A percentile compares a stretch with the other conserved stretches of the same genome.
Conservation (phyloP, 225 moss, liverwort and hornwort species). For the Physcomitrellopsis africana region DNA sequence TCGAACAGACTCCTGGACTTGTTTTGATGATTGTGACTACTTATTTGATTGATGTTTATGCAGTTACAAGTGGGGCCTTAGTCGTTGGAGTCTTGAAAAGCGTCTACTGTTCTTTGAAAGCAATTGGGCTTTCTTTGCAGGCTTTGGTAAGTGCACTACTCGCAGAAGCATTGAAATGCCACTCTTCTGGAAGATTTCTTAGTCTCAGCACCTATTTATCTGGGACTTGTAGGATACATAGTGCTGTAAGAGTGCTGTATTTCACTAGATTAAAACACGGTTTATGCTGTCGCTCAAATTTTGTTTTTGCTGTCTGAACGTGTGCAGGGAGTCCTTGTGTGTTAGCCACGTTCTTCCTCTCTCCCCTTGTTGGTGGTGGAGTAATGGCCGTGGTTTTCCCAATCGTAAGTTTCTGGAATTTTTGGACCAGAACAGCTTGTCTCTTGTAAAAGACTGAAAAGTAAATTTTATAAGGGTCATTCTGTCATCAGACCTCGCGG, state of each 20-base stretch:
- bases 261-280: background rate
- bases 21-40: slow-evolving; percentile 31
- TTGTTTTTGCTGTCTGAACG: slow-evolving; percentile 28
- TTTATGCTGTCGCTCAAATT: slow-evolving; percentile 29
- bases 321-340: slow-evolving; percentile 97
- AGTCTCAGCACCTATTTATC: background rate
- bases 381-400: slow-evolving; percentile 98
- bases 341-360: slow-evolving; percentile 90
- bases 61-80: slow-evolving; percentile 98
- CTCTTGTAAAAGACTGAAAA: background rate
- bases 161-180: background rate
- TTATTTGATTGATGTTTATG: slow-evolving; percentile 24
- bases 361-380: slow-evolving; percentile 91
- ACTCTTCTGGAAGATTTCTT: background rate
- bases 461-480: background rate
- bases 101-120: slow-evolving; percentile 91
- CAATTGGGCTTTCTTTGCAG: slow-evolving; percentile 99
- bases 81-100: slow-evolving; percentile 90
- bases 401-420: slow-evolving; percentile 55
- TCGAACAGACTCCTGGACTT: slow-evolving; percentile 9
- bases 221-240: background rate
- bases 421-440: background rate
- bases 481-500: background rate
- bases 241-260: background rate
- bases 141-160: slow-evolving; percentile 72